Evolutionary conservation across 1,284 basidiomycete species (phyloP).

Genomic region (Polyporus tsugae): DNA sequence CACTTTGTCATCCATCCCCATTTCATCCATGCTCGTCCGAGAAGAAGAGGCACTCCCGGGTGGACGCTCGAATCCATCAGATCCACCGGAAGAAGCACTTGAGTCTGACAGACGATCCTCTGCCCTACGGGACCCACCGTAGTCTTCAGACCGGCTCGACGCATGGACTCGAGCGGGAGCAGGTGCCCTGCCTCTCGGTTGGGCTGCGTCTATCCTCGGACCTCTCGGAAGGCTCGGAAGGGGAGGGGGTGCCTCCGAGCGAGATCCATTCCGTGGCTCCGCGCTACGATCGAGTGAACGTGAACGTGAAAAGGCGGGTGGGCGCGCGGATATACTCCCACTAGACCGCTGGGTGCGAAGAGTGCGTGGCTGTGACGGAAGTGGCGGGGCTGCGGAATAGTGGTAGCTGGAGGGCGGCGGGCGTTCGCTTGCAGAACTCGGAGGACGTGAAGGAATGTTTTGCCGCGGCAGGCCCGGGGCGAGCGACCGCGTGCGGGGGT

Average conservation of each 20-base stretch:
- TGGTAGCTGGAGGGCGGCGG: constrained; percentile 30
- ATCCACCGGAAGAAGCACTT: constrained; percentile 25
- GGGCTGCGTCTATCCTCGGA: constrained; percentile 9
- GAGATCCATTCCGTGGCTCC: constrained; percentile 22
- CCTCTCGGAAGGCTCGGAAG: constrained; percentile 38
- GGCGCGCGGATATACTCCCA: constrained; percentile 29
- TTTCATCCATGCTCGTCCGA: constrained; percentile 54
- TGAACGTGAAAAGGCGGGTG: constrained; percentile 26
- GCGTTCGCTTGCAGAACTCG: constrained; percentile 36
- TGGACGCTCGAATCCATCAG: constrained; percentile 19
- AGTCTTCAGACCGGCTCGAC: constrained; percentile 22
- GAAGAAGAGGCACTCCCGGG: constrained; percentile 48
- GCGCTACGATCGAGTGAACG: constrained; percentile 32
- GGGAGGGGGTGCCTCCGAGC: constrained; percentile 22
- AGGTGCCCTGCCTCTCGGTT: not conserved
- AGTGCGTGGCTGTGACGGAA: constrained; percentile 24
- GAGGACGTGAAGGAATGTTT: constrained; percentile 32
- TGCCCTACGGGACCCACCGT: constrained; percentile 18
- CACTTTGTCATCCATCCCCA: constrained; percentile 28
- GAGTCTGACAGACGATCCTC: constrained; percentile 27
- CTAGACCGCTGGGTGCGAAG: constrained; percentile 42
- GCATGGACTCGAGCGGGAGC: constrained; percentile 8
- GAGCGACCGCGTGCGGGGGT: constrained; percentile 36
- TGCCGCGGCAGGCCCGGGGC: constrained; percentile 23
- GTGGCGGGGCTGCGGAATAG: constrained; percentile 23